phyloP scores from a whole-genome alignment of 768 basidiomycete genomes.

The Russula compacta region DNA sequence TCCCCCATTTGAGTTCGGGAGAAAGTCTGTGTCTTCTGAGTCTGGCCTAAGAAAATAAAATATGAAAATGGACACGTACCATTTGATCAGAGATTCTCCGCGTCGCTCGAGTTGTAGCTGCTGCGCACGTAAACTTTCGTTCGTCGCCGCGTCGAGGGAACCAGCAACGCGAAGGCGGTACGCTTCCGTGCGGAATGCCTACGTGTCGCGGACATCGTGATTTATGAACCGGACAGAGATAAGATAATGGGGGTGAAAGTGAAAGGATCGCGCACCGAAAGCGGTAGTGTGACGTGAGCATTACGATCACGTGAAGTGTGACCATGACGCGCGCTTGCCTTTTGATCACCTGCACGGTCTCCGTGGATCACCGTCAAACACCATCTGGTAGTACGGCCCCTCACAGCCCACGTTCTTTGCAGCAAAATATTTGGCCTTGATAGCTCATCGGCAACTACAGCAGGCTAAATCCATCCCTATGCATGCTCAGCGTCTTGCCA shows the following conservation, averaged over 20 bases:
- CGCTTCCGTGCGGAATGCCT: constrained; percentile 3
- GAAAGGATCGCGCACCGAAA: not conserved
- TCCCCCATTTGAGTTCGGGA: constrained; percentile 6
- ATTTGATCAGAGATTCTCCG: constrained; percentile 4
- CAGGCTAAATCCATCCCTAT: too few relatives aligned
- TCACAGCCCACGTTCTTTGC: not conserved
- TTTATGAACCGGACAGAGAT: not conserved
- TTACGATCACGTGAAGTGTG: constrained; percentile 11
- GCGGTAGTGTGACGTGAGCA: not conserved
- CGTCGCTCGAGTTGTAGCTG: constrained; percentile 7
- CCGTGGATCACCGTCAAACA: not conserved
- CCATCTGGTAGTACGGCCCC: not conserved
- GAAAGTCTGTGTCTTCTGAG: constrained; percentile 4
- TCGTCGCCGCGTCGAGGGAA: not conserved
- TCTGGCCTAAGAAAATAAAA: not conserved
- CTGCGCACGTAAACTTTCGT: not conserved
- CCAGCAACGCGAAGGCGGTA: constrained; percentile 7
- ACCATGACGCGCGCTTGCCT: not conserved
- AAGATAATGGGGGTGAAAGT: too few relatives aligned
- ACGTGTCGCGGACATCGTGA: constrained; percentile 1
- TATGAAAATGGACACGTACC: not conserved
- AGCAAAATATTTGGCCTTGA: not conserved
- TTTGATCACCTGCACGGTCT: not conserved
- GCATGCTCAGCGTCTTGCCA: not conserved
- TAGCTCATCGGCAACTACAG: not conserved